Evolutionary conservation across 495 filamentous ascomycete genomes (phyloP), one percentile per base, ranked within the genome.

Genomic region (Penicillium ucsense): DNA sequence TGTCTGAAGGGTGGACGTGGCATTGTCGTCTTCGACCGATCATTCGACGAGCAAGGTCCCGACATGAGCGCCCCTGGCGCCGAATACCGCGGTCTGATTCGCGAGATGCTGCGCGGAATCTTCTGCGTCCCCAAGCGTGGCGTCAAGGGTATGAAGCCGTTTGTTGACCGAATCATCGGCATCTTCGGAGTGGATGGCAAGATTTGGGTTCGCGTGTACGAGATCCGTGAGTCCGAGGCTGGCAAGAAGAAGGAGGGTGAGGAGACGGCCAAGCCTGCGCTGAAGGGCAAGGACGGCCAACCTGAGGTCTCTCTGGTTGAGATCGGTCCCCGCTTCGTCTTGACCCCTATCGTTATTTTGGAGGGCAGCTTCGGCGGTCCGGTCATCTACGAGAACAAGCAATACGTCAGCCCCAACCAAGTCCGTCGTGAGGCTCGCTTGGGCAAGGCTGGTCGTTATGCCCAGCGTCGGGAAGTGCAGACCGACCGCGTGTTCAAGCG

Each of bases 371-470:
- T 99, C 55, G 92, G 92, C 44, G 92, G 92, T 0, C 94, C 94
- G 2, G 86, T 97, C 46, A 90, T 98, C 52, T 97, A 95, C 71
- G 89, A 97, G 78, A 98, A 98, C 66, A 94, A 92, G 76, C 87
- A 95, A 59, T 98, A 95, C 59, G 88, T 98, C 45, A 89, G 83
- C 55, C 94, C 92, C 31, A 98, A 98, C 73, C 89, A 95, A 66
- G 81, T 98, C 51, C 77, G 92, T 47, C 68, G 85, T 20, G 92
- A 95, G 45, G 56, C 94, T 49, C 72, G 88, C 49, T 67, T 80
- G 61, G 68, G 72, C 54, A 87, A 87, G 71, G 89, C 91, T 10
- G 74, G 80, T 28, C 80, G 80, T 47, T 87, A 92, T 60, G 82
- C 85, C 43, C 64, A 71, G 39, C 74, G 92, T 40, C 77, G 79